Evolutionary conservation across 176 grass and related monocot genomes (phyloP), one percentile per base, ranked within the genome.

Genomic region (Hyparrhenia diplandra): DNA sequence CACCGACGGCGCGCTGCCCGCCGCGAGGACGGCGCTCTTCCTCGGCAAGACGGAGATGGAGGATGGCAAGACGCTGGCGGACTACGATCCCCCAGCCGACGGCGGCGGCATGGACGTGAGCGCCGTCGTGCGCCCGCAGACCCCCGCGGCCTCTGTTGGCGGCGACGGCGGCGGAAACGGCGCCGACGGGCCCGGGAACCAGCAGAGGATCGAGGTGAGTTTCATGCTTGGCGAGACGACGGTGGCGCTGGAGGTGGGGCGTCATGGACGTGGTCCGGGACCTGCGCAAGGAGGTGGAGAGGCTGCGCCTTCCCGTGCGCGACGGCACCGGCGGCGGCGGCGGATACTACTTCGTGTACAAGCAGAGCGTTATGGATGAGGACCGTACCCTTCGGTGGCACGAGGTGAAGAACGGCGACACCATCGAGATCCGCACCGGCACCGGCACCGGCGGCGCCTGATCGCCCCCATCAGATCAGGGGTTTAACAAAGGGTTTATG

Each of bases 341-440:
- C 10, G 88, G 75, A 0, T 94, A 77, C 87, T 91, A n/a, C n/a
- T 89, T 91, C 73, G 42, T 89, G 32, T 87, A 89, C 80, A 85
- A 85, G 78, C 86, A 89, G 87, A 79, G n/a, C 10, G 87, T 87
- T 0, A 91, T 94, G 92, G 84, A 94, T 13, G 89, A 91, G 45
- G 89, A 89, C 3, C 84, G 87, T 25, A 84, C 84, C 2, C 82
- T 94, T 73, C 24, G 77, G 1, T 94, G 92, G 92, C 92, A 94
- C 40, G 84, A 85, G 20, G 86, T 91, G 2, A 82, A 70, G n/a
- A n/a, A 43, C 20, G 92, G 87, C 0, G 92, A 91, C 59, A 91
- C 92, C 47, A 87, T 91, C 36, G 74, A 89, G 46, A 71, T 94
- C 68, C 86, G 31, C 31, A 32, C 31, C 4, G 31, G 85, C 52